Percentiles rank a stretch among this genome's conserved stretches.
Conservation (phyloP, 345 rosid genomes). For the Populus deltoides region DNA sequence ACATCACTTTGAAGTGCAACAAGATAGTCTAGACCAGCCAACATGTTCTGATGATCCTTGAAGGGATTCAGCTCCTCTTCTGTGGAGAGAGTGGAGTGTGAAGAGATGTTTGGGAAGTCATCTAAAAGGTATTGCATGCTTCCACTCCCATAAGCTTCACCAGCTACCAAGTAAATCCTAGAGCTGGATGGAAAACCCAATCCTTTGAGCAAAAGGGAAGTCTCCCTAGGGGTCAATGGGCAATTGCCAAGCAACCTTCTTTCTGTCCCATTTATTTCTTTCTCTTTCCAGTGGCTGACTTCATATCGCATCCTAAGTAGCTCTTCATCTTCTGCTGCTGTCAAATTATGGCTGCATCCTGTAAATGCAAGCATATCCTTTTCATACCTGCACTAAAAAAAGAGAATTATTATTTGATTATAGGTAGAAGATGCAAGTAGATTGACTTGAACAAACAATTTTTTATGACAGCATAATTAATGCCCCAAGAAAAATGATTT, state of each 20-base stretch:
- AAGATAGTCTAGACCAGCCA: slow-evolving; percentile 85
- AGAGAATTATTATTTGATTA: slow-evolving; percentile 2
- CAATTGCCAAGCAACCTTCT: slow-evolving; percentile 87
- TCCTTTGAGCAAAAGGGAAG: slow-evolving; percentile 81
- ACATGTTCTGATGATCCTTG: slow-evolving; percentile 82
- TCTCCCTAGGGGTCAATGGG: slow-evolving; percentile 92
- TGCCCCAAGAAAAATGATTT: neutral
- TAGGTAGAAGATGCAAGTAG: neutral
- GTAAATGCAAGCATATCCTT: slow-evolving; percentile 99
- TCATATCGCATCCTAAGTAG: slow-evolving; percentile 73
- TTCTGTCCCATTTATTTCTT: slow-evolving; percentile 88
- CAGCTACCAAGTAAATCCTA: slow-evolving; percentile 90
- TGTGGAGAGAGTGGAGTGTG: slow-evolving; percentile 78
- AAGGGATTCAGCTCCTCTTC: slow-evolving; percentile 72
- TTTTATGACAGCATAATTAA: neutral
- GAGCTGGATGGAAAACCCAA: slow-evolving; percentile 72
- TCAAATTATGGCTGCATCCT: slow-evolving; percentile 88
- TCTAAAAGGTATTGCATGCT: slow-evolving; percentile 69
- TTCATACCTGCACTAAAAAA: slow-evolving; percentile 59
- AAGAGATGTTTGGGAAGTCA: slow-evolving; percentile 71
- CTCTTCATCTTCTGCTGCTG: slow-evolving; percentile 77
- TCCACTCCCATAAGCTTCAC: slow-evolving; percentile 86
- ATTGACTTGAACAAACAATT: neutral
- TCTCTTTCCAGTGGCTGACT: slow-evolving; percentile 89
- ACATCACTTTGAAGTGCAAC: slow-evolving; percentile 89